Evolutionary conservation across 768 basidiomycete species (phyloP).

Genomic region (button mushroom (Agaricus bisporus)): DNA sequence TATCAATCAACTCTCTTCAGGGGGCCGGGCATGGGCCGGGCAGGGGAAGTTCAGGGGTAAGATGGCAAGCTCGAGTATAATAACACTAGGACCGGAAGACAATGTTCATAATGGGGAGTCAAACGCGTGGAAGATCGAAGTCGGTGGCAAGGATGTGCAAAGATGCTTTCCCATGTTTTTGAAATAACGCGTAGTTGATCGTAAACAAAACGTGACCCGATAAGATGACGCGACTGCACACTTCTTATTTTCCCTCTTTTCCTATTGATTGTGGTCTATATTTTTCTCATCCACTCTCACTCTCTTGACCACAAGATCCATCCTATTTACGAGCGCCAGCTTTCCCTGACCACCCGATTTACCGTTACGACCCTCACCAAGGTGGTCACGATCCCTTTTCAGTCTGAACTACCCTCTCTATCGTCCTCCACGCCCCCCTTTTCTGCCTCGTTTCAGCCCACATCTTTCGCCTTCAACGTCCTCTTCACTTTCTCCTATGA

Average conservation of each 20-base stretch:
- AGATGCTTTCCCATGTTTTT: too few relatives aligned
- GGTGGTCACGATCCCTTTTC: not conserved
- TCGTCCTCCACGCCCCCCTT: not conserved
- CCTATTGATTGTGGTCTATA: not conserved
- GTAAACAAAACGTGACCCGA: too few relatives aligned
- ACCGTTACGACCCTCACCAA: not conserved
- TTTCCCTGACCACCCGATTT: not conserved
- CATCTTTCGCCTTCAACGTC: not conserved
- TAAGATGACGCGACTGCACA: too few relatives aligned
- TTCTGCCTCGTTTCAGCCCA: not conserved
- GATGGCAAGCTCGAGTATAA: too few relatives aligned
- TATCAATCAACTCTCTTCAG: too few relatives aligned
- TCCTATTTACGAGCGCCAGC: not conserved
- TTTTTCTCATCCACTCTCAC: not conserved
- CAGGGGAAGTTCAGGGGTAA: too few relatives aligned
- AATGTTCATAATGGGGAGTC: too few relatives aligned
- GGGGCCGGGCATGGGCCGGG: too few relatives aligned
- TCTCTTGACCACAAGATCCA: not conserved
- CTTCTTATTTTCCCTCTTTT: not conserved
- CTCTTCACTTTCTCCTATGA: not conserved
- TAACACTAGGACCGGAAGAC: too few relatives aligned
- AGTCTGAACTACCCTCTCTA: not conserved
- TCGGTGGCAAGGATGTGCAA: too few relatives aligned
- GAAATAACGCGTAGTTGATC: too few relatives aligned
- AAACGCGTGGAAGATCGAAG: too few relatives aligned